Evolutionary conservation across 352 stramenopile genomes (phyloP), one percentile per base, ranked within the genome.

Genomic region (Blastocystis sp.): DNA sequence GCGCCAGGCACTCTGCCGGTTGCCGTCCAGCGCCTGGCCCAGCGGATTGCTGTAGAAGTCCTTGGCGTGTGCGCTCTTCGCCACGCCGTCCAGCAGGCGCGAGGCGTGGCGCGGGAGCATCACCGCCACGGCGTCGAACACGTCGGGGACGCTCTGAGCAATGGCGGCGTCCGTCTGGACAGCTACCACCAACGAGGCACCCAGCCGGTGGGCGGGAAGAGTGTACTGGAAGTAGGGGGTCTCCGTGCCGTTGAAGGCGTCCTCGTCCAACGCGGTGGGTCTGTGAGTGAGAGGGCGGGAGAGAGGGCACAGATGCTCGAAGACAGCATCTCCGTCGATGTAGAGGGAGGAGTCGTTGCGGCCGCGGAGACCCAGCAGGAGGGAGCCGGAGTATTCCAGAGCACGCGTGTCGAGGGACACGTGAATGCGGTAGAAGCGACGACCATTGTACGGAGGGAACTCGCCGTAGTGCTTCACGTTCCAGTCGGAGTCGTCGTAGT

Each of bases 21-120:
- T 65, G 28, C 4, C 21, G 45, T 81, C 71, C 2, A 7, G 43
- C 3, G 56, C 71, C 17, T 62, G 19, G 3, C 23, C 53, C 40
- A 81, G 17, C 14, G 71, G 71, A 40, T 81, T 81, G 28, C 45
- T 81, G 45, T 62, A 81, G 52, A 41, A 81, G 43, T 81, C 71
- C 23, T 60, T 56, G 52, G 28, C 17, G 23, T 81, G 71, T 2
- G 4, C 21, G n/a, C 40, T 62, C 19, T 45, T 41, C 19, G 66
- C 21, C 28, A 41, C 9, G 43, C 40, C 21, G n/a, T 81, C 71
- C 0, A 23, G 38, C 9, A 59, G 48, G 10, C 71, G 71, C 5
- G 17, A 23, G 21, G 40, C 43, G 9, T 21, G 21, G 19, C 66
- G 48, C 5, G 71, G 71, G 2, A 81, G 21, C 7, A 65, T 14